Conservation (phyloP, 176 grass and related monocot genomes). For the Metroxylon sagu region DNA sequence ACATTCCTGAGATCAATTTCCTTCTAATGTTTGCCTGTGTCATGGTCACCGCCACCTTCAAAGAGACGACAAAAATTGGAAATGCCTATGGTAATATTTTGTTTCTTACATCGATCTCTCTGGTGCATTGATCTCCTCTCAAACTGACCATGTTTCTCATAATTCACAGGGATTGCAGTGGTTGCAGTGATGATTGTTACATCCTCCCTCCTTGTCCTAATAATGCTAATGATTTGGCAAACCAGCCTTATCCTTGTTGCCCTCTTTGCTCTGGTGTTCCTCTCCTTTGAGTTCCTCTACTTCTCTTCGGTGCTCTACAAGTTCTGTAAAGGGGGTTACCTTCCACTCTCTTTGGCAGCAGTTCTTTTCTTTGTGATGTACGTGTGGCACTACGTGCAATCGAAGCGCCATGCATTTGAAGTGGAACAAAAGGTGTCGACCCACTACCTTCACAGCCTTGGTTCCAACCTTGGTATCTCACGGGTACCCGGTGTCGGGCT, state of each 20-base stretch:
- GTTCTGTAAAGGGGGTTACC: slow-evolving; percentile 55
- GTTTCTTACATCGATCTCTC: neutral
- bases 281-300: slow-evolving; percentile 43
- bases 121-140: neutral
- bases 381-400: slow-evolving; percentile 33
- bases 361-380: slow-evolving; percentile 28
- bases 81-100: slow-evolving; percentile 48
- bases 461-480: slow-evolving; percentile 18
- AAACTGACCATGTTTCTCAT: too few species aligned
- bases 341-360: slow-evolving; percentile 33
- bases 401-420: slow-evolving; percentile 22
- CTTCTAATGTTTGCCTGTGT: slow-evolving; percentile 56
- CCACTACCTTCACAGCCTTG: slow-evolving; percentile 17
- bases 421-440: slow-evolving; percentile 24
- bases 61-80: slow-evolving; percentile 48
- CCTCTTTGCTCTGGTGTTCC: slow-evolving; percentile 43
- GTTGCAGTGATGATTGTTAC: slow-evolving; percentile 61
- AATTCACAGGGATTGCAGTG: slow-evolving; percentile 49
- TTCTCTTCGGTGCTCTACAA: slow-evolving; percentile 52
- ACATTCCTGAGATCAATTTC: slow-evolving; percentile 85
- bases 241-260: slow-evolving; percentile 28
- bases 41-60: slow-evolving; percentile 51
- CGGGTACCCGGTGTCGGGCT: slow-evolving; percentile 51
- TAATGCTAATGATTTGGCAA: slow-evolving; percentile 84
- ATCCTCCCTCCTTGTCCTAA: slow-evolving; percentile 45